Evolutionary conservation across 2,329 filamentous ascomycete species (phyloP), one percentile per base, ranked within the genome.

Genomic region (Anthostomella pinea): DNA sequence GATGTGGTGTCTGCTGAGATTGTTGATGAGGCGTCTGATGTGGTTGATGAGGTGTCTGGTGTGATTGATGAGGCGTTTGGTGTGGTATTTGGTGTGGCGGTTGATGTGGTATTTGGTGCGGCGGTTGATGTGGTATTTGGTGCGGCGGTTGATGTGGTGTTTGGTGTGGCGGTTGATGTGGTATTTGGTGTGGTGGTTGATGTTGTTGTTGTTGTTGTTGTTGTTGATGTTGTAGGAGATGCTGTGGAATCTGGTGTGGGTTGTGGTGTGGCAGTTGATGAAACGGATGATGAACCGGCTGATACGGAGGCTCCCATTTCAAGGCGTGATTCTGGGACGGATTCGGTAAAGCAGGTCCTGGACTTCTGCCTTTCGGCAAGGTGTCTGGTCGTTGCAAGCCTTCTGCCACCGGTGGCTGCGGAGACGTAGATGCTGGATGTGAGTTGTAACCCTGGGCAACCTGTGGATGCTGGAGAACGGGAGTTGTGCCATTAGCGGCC

Each of bases 301-400:
- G 62, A 40, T 67, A 67, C 4, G 56, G 63, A 8, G 65, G 63
- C 39, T 69, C 64, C 65, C 64, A 68, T 46, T 65, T 66, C 18
- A 65, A 46, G 10, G 60, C 53, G 28, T 64, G 49, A 22, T 57
- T 46, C 28, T 58, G 53, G 7, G 50, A 35, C 34, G 57, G 54
- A 13, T 50, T 49, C 8, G 52, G 42, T 33, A 56, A 56, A 18
- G 54, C 46, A 17, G 51, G 52, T 3, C 53, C 49, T 37, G 56
- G 57, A 38, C 52, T 58, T 39, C 53, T 57, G n/a, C 52, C 44
- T 38, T 60, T 62, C 8, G 48, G 46, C 14, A 55, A 32, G 11
- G 38, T 49, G 16, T 63, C 63, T 9, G 61, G 63, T 23, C 57
- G 56, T 39, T 62, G 63, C 11, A 60, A 35, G 15, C 52, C 53